phyloP scores from a whole-genome alignment of 257 asterid genomes.

The Asclepias syriaca region DNA sequence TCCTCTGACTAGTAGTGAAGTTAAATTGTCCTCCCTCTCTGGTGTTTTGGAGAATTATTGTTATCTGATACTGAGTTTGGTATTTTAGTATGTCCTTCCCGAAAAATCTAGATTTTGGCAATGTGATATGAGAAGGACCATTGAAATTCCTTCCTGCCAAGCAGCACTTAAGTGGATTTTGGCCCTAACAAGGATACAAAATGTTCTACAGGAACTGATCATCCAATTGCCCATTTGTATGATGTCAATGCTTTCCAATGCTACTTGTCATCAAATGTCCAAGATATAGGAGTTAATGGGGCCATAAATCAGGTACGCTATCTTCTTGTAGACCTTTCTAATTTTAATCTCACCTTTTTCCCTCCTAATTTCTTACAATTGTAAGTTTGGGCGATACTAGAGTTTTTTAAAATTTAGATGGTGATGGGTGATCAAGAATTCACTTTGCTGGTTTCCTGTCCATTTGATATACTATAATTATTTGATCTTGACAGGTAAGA shows the following conservation, averaged over 20 bases:
- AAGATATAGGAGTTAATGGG: conserved; percentile 53
- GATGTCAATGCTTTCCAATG: conserved; percentile 82
- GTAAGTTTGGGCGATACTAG: not conserved
- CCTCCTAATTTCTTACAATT: not conserved
- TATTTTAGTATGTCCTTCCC: not conserved
- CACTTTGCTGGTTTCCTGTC: not conserved
- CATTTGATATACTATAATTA: not conserved
- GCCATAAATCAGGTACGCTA: conserved; percentile 71
- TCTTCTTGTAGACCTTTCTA: not conserved
- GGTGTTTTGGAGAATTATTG: not conserved
- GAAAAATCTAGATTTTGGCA: not conserved
- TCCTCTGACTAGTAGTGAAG: not conserved
- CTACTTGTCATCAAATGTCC: conserved; percentile 61
- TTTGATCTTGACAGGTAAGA: conserved; percentile 43
- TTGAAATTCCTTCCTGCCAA: conserved; percentile 1
- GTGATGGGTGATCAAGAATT: too few species aligned
- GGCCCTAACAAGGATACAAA: conserved; percentile 16
- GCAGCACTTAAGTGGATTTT: conserved; percentile 8
- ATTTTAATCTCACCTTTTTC: not conserved
- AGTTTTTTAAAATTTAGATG: not conserved
- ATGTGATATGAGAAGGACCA: not conserved
- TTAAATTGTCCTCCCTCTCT: not conserved
- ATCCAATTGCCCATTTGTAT: conserved; percentile 66
- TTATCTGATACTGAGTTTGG: not conserved
- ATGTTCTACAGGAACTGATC: conserved; percentile 71